Conservation (phyloP, 2,329 filamentous ascomycete genomes). For the Ceratocystiopsis sp. region DNA sequence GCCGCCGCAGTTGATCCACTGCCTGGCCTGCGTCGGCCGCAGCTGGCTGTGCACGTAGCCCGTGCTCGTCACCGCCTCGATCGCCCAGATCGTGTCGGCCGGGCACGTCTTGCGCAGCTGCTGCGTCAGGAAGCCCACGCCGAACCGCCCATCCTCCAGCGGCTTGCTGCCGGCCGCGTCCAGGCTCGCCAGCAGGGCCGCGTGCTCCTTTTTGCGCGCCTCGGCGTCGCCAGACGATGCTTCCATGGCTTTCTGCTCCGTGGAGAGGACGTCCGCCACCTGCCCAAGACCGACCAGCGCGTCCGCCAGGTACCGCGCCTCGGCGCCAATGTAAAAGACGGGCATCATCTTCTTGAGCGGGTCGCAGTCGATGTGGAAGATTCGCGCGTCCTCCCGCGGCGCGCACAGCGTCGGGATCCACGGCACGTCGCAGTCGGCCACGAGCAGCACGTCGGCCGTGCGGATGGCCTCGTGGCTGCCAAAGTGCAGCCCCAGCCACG, state of each 20-base stretch:
- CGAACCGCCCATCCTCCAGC: slow-evolving; percentile 43
- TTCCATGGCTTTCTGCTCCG: slow-evolving; percentile 24
- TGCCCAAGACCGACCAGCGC: slow-evolving; percentile 49
- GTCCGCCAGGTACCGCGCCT: slow-evolving; percentile 50
- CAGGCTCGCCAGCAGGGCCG: slow-evolving; percentile 42
- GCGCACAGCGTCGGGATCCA: slow-evolving; percentile 71
- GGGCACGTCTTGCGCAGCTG: slow-evolving; percentile 21
- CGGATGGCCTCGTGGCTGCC: slow-evolving; percentile 57
- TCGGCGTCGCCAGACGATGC: slow-evolving; percentile 26
- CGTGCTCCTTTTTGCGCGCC: slow-evolving; percentile 23
- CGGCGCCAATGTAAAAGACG: slow-evolving; percentile 51
- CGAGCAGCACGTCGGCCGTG: slow-evolving; percentile 67
- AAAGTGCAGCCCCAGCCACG: slow-evolving; percentile 53
- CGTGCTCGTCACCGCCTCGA: slow-evolving; percentile 61
- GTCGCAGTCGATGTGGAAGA: slow-evolving; percentile 50
- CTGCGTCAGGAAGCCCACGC: slow-evolving; percentile 28
- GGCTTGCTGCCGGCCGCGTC: slow-evolving; percentile 33
- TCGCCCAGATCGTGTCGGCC: slow-evolving; percentile 46
- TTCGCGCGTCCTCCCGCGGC: slow-evolving; percentile 31
- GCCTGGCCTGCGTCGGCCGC: slow-evolving; percentile 35
- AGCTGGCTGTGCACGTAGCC: slow-evolving; percentile 50
- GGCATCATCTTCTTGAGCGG: slow-evolving; percentile 57
- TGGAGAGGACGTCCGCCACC: slow-evolving; percentile 35
- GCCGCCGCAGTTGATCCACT: slow-evolving; percentile 36
- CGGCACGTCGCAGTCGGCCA: slow-evolving; percentile 79